Percentiles rank a stretch among this genome's conserved stretches.
These are phyloP conservation scores for Podospora appendiculata DNA, from an alignment of 495 filamentous ascomycete species.

Conservation along the genomic window DNA sequence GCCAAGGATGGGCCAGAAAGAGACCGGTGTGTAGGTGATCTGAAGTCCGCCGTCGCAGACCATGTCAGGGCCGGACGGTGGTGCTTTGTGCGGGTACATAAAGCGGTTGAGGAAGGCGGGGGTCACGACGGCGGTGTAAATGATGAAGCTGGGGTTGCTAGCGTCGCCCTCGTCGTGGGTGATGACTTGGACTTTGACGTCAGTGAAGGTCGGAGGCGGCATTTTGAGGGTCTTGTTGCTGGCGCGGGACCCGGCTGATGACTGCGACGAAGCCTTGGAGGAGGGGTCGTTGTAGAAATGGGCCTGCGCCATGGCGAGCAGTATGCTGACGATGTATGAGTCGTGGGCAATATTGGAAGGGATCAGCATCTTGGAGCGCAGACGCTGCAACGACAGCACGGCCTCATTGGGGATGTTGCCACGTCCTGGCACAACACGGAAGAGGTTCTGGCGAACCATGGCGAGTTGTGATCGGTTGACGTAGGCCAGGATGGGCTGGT, in stretches of 20 bases:
- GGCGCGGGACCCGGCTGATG: slow-evolving; percentile 9
- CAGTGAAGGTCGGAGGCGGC: slow-evolving; percentile 15
- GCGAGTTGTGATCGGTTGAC: slow-evolving; percentile 28
- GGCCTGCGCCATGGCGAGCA: slow-evolving; percentile 40
- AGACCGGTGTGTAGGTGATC: slow-evolving; percentile 30
- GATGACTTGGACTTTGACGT: slow-evolving; percentile 34
- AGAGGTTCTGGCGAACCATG: slow-evolving; percentile 24
- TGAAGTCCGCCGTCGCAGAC: slow-evolving; percentile 11
- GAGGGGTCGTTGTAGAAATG: slow-evolving; percentile 24
- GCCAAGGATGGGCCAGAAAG: slow-evolving; percentile 37
- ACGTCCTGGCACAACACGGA: slow-evolving; percentile 20
- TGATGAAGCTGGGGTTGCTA: slow-evolving; percentile 27
- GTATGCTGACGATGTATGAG: slow-evolving; percentile 30
- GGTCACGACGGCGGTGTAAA: slow-evolving; percentile 36
- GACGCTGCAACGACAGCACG: slow-evolving; percentile 25
- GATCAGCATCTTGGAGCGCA: slow-evolving; percentile 29
- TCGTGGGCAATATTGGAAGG: slow-evolving; percentile 35
- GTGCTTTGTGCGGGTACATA: slow-evolving; percentile 24
- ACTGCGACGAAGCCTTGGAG: slow-evolving; percentile 7
- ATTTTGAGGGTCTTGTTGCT: slow-evolving; percentile 6
- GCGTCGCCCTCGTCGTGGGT: slow-evolving; percentile 25
- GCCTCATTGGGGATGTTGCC: slow-evolving; percentile 20
- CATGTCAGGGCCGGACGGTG: background rate
- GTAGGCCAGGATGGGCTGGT: slow-evolving; percentile 33
- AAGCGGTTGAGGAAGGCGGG: slow-evolving; percentile 31